phyloP scores from a whole-genome alignment of 495 filamentous ascomycete species.

The Gamarada debralockiae region DNA sequence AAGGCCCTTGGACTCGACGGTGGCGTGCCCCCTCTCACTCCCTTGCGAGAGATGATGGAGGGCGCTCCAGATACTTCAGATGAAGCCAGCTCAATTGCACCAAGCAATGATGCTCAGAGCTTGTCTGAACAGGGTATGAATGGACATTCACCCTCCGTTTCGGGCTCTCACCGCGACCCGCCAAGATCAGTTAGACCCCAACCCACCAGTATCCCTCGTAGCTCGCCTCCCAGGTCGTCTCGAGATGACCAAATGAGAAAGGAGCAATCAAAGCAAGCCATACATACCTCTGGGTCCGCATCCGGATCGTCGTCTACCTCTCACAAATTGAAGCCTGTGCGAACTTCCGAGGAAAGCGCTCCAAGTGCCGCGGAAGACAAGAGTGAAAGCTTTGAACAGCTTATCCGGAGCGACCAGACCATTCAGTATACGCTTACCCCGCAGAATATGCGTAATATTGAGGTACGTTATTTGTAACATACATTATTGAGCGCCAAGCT shows the following conservation, averaged over 20 bases:
- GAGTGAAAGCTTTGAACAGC: slow-evolving; percentile 64
- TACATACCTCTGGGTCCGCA: slow-evolving; percentile 33
- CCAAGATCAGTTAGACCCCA: background rate
- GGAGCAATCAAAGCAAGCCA: slow-evolving; percentile 7
- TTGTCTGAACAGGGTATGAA: slow-evolving; percentile 8
- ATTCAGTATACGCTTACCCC: slow-evolving; percentile 93
- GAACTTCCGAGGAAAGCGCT: slow-evolving; percentile 43
- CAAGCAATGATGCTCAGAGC: slow-evolving; percentile 9
- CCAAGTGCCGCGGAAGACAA: slow-evolving; percentile 36
- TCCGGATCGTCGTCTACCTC: slow-evolving; percentile 38
- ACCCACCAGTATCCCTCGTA: slow-evolving; percentile 5
- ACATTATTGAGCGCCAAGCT: background rate
- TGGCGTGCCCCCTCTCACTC: slow-evolving; percentile 31
- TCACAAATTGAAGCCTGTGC: slow-evolving; percentile 40
- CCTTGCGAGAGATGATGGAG: slow-evolving; percentile 32
- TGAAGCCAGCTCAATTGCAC: slow-evolving; percentile 24
- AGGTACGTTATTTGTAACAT: slow-evolving; percentile 27
- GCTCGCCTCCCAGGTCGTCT: slow-evolving; percentile 17
- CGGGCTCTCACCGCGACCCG: background rate
- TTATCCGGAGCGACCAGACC: slow-evolving; percentile 87
- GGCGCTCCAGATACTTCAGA: slow-evolving; percentile 30
- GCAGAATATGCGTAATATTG: slow-evolving; percentile 79
- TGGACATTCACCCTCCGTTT: slow-evolving; percentile 13
- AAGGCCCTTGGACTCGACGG: slow-evolving; percentile 4
- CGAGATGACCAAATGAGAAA: slow-evolving; percentile 9